Base-by-base conservation (phyloP, 2,329 filamentous ascomycete genomes). In the Fusarium falciforme region DNA sequence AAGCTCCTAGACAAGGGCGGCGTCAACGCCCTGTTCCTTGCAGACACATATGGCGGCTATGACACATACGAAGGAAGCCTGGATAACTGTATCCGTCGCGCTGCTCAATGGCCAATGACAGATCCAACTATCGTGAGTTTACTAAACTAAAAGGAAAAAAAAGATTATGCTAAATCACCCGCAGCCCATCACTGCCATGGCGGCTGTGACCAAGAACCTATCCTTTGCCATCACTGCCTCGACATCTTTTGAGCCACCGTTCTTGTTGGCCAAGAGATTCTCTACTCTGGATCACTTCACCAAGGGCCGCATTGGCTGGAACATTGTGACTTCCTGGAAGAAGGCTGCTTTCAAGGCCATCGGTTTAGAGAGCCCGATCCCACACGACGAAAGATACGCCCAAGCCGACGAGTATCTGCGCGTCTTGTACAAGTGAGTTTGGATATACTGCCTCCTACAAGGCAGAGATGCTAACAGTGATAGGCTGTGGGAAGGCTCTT, bases 11-110 rank as follows among this genome's bases (percentile, higher is more conserved):
- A 93, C 66, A 83, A 86, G 12, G 90, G 90, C 4, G 87, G 87
- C 8, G 90, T 93, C 81, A 92, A 91, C 68, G 89, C 89, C 0
- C 79, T 93, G 6, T 92, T 92, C 77, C 84, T 93, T 5, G 91
- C 91, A 0, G 91, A 93, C 74, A 92, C 89, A 0, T 91, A 91
- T 61, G 90, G 90, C 2, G 89, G 89, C 0, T 89, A 92, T 66
- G 90, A 92, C 73, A 91, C 89, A 0, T 92, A 92, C 66, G 86
- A 90, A 66, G 86, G 85, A 1, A 90, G 86, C 31, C 77, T 90
- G 4, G 89, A 91, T 72, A 87, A 90, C 63, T 91, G 89, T 74
- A 91, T 92, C 70, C 84, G 89, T 2, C 83, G 89, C 27, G 90
- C 89, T 1, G 89, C 90, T 0, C 90, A 92, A 76, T 92, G 89